Evolutionary conservation across 768 basidiomycete genomes (phyloP).

Genomic region (Tricholoma terreum): DNA sequence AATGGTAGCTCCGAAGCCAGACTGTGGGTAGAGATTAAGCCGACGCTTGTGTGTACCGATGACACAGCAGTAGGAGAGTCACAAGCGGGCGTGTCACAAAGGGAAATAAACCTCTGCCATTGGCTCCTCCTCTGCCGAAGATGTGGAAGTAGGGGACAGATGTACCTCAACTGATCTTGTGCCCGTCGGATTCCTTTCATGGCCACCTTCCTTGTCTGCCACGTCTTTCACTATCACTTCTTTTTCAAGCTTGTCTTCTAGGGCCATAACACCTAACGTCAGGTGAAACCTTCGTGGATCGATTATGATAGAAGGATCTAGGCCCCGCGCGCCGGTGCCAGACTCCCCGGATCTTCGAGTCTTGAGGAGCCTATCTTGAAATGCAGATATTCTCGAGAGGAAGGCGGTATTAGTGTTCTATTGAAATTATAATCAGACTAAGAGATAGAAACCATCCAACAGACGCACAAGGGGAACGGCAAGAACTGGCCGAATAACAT

Average conservation of each 20-base stretch:
- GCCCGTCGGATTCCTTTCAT: background rate
- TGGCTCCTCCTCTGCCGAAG: no score
- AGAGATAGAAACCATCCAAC: background rate
- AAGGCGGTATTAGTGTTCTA: slow-evolving; percentile 43
- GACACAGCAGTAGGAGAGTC: background rate
- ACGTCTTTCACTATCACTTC: background rate
- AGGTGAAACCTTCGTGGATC: slow-evolving; percentile 61
- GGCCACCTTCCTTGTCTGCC: background rate
- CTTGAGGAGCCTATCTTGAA: slow-evolving; percentile 43
- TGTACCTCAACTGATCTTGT: no score
- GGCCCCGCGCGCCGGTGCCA: slow-evolving; percentile 37
- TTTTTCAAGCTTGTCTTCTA: slow-evolving; percentile 27
- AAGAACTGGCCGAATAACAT: slow-evolving; percentile 20
- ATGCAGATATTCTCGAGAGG: slow-evolving; percentile 32
- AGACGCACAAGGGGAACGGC: slow-evolving; percentile 30
- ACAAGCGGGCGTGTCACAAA: background rate
- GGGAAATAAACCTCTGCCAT: no score
- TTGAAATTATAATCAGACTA: background rate
- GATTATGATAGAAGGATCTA: slow-evolving; percentile 61
- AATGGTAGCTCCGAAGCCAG: background rate
- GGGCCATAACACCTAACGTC: slow-evolving; percentile 72
- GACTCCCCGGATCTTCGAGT: background rate
- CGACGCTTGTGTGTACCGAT: background rate
- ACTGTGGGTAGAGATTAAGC: background rate
- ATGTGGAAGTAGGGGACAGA: background rate